Evolutionary conservation across 495 filamentous ascomycete genomes (phyloP).

Genomic region (Daldinia grandis): DNA sequence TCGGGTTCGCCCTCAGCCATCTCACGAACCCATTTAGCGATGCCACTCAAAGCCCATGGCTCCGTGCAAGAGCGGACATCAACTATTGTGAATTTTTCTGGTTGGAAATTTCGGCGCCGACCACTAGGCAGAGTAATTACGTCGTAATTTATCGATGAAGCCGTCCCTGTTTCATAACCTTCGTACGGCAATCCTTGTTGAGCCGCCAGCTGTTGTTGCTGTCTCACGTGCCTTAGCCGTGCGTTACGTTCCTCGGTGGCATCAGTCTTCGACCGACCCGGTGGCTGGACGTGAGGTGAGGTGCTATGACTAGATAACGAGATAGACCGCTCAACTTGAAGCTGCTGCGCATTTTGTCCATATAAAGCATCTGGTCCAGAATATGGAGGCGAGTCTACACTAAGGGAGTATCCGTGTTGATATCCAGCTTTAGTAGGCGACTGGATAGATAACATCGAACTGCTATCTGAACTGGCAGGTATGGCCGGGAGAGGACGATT

Average conservation of each 20-base stretch:
- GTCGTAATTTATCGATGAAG: constrained; percentile 67
- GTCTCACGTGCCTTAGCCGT: constrained; percentile 66
- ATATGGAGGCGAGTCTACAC: constrained; percentile 50
- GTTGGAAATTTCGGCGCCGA: constrained; percentile 80
- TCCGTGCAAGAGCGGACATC: constrained; percentile 89
- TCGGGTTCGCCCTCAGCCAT: constrained; percentile 87
- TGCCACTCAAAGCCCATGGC: constrained; percentile 92
- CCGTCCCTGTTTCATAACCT: constrained; percentile 59
- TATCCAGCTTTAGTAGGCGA: constrained; percentile 44
- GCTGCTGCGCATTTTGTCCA: constrained; percentile 49
- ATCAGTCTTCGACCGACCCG: constrained; percentile 93
- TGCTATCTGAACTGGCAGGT: constrained; percentile 62
- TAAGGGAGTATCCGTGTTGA: constrained; percentile 53
- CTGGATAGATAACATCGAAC: constrained; percentile 50
- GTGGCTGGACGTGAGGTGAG: constrained; percentile 79
- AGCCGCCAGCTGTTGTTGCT: constrained; percentile 60
- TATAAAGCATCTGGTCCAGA: constrained; percentile 49
- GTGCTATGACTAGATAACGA: constrained; percentile 83
- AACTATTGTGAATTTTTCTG: constrained; percentile 80
- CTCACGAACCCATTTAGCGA: constrained; percentile 84
- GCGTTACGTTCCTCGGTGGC: constrained; percentile 71
- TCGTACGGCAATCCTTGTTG: constrained; percentile 57
- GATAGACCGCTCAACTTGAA: constrained; percentile 81
- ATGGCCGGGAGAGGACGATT: constrained; percentile 82
- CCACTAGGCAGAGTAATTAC: constrained; percentile 74